phyloP scores from a whole-genome alignment of 345 rosid species.

The Eucalyptus tenuipes region DNA sequence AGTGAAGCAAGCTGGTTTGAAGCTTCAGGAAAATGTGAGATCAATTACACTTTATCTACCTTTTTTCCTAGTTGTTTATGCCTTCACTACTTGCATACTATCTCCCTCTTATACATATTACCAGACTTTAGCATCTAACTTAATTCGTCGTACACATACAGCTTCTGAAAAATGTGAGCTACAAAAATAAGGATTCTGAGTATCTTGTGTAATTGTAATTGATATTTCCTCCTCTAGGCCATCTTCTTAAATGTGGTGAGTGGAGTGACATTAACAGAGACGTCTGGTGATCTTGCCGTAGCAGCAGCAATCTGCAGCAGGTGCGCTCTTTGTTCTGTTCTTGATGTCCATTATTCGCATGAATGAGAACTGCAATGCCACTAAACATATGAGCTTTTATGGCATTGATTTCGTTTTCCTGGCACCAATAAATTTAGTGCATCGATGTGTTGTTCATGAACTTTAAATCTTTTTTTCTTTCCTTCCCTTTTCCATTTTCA shows the following conservation, averaged over 20 bases:
- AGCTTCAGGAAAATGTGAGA: conserved; percentile 75
- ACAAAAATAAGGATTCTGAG: neutral
- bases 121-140: neutral
- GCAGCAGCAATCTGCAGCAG: conserved; percentile 98
- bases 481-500: neutral
- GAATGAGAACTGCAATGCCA: neutral
- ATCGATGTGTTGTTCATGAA: neutral
- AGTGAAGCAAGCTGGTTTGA: conserved; percentile 89
- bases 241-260: conserved; percentile 76
- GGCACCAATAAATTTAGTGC: neutral
- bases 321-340: conserved; percentile 2
- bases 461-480: neutral
- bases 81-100: neutral
- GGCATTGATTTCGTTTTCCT: neutral
- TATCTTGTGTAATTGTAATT: neutral
- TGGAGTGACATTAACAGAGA: conserved; percentile 67
- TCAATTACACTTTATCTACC: neutral
- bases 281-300: conserved; percentile 90
- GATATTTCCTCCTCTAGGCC: conserved; percentile 22
- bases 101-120: neutral
- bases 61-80: neutral
- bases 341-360: neutral
- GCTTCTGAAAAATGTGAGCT: neutral
- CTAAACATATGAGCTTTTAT: neutral
- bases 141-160: neutral